Base-by-base conservation (phyloP, 2,329 filamentous ascomycete genomes). In the Diaporthe velutina region DNA sequence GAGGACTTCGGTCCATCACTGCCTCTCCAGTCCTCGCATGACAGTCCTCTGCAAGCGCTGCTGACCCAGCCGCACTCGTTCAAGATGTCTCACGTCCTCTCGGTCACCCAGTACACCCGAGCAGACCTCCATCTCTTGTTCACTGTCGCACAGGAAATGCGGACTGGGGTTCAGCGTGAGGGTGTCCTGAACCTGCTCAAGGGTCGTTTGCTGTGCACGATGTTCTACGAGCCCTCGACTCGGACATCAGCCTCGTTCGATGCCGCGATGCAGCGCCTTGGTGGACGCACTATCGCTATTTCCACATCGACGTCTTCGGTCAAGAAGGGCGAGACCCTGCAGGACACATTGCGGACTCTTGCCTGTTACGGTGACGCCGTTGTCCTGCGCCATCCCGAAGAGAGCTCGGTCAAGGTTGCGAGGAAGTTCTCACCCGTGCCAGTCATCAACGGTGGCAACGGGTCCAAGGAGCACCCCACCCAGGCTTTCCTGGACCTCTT, bases 171-270 rank as follows among this genome's bases (percentile, higher is more conserved):
- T 40, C 95, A 98, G 86, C 93, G 96, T 67, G 93, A 98, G 80
- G 97, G 97, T 75, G 94, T 97, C 40, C 89, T 99, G 68, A 93
- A 97, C 80, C 89, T 98, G 73, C 91, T 99, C 76, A 94, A 94
- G 80, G 95, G 96, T 38, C 92, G 94, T 60, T 91, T 99, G 17
- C 90, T 99, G 50, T 95, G 93, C 85, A 97, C 95, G 2, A 92
- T 99, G 87, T 99, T 99, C 90, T 99, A 96, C 84, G 97, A 99
- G 88, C 97, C 97, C 2, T 98, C 96, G 0, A 99, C 97, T 3
- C 91, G 97, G 72, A 99, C 97, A 7, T 98, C 96, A 17, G 92
- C 94, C 50, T 99, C 97, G 4, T 99, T 99, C 80, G 97, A 99
- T 82, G 94, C 96, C 73, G 97, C 97, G 55, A 99, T 99, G 97